Evolutionary conservation across 2,329 filamentous ascomycete genomes (phyloP), one percentile per base, ranked within the genome.

Genomic region (Bretziella fagacearum): DNA sequence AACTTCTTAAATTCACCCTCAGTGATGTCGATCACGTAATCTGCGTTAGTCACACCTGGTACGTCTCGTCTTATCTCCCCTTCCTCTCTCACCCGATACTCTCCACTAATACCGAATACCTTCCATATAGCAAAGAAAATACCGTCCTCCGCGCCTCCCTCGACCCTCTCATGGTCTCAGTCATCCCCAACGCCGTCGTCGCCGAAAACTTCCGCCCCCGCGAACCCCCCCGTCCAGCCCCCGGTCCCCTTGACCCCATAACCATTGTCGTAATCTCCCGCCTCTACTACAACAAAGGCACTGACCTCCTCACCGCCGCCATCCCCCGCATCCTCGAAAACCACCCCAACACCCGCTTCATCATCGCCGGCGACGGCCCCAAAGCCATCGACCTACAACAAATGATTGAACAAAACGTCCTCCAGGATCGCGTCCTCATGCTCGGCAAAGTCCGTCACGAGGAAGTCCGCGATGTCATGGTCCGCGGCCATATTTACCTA

Each of bases 21-120:
- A 96, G 89, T 60, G 91, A 98, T 59, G 87, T 98, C 11, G 91
- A 96, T 58, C 91, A 98, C 69, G 87, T 93, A 52, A 93, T 98
- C 40, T 98, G 91, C 58, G 91, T 98, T 56, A 95, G 86, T 63
- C 87, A 98, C 67, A 98, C 91, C 32, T 95, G 89, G 86, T 91
- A 66, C 53, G 70, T 53, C 13, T 18, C 37, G 25, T 35, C 20
- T 43, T 23, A 32, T 7, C 8, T 35, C 20, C 20, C 4, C 29
- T 27, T 1, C 40, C 27, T 22, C 18, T 29, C 18, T 22, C 3
- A 20, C 26, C 3, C n/a, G n/a, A n/a, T n/a, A n/a, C n/a, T 17
- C 7, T 1, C 3, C 18, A n/a, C 22, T 35, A 27, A 25, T 3
- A 17, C 29, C 15, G 2, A n/a, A n/a, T n/a, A n/a, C n/a, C n/a